Evolutionary conservation across 805 yeast genomes (phyloP).

Genomic region (Myxozyma lipomycoides): DNA sequence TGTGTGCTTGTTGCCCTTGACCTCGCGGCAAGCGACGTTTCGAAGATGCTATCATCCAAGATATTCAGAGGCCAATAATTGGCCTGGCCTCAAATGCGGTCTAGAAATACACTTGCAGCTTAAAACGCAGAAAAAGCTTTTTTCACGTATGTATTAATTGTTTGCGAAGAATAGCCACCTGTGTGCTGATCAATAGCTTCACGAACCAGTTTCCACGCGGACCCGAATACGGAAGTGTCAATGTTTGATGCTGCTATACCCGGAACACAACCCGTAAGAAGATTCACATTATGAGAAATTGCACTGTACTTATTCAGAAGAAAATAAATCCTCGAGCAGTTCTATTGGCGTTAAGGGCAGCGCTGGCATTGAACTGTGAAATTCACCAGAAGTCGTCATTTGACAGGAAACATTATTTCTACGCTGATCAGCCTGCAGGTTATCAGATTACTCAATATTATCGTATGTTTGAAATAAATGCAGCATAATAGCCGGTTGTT

Average conservation of each 20-base stretch:
- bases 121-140: constrained; percentile 67
- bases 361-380: constrained; percentile 60
- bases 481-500: no score
- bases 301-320: constrained; percentile 6
- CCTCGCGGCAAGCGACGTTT: no score
- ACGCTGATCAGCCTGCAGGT: constrained; percentile 94
- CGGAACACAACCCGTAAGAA: constrained; percentile 78
- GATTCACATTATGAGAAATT: no score
- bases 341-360: constrained; percentile 64
- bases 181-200: no score
- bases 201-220: constrained; percentile 38
- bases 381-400: constrained; percentile 60
- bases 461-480: constrained; percentile 18
- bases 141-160: constrained; percentile 45
- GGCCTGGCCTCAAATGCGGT: constrained; percentile 62
- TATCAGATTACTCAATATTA: constrained; percentile 92
- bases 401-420: constrained; percentile 93
- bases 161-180: neutral
- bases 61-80: neutral
- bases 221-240: constrained; percentile 68
- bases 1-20: no score
- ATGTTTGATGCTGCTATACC: constrained; percentile 84
- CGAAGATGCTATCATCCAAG: neutral
- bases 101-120: constrained; percentile 92
- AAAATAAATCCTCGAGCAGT: constrained; percentile 70